These are phyloP conservation scores for Ganoderma resinaceum DNA, from an alignment of 1,284 basidiomycete species.

Conservation along the genomic window DNA sequence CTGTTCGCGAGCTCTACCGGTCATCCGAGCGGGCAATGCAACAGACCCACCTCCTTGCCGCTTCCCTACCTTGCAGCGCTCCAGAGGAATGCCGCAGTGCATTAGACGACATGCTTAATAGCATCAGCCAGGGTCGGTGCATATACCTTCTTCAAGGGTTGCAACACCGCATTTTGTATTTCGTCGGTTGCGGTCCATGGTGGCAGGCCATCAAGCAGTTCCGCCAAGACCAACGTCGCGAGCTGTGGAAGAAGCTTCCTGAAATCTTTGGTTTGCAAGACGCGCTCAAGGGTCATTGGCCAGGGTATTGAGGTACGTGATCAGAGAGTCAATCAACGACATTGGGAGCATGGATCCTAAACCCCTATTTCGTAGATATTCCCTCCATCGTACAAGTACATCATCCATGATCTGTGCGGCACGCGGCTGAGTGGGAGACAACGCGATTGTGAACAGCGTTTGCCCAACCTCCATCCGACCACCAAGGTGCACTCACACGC, in stretches of 20 bases:
- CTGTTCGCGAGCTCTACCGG: background rate
- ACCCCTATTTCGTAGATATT: background rate
- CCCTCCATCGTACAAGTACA: too few relatives aligned
- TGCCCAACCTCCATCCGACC: too few relatives aligned
- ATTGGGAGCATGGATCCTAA: background rate
- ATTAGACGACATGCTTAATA: background rate
- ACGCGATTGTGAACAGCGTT: too few relatives aligned
- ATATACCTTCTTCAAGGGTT: background rate
- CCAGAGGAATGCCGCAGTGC: background rate
- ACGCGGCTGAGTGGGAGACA: too few relatives aligned
- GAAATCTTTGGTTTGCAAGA: background rate
- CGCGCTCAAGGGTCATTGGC: background rate
- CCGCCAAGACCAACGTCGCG: background rate
- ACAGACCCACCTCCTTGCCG: background rate
- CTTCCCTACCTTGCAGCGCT: background rate
- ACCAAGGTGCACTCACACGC: too few relatives aligned
- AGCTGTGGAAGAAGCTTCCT: background rate
- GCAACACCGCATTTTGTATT: background rate
- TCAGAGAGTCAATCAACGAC: background rate
- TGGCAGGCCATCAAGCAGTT: background rate
- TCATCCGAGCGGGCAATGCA: background rate
- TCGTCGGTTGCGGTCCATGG: background rate
- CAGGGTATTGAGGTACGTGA: background rate
- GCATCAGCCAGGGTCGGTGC: background rate
- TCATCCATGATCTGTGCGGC: too few relatives aligned